Base-by-base conservation (phyloP, 257 asterid genomes). In the Osmanthus fragrans region DNA sequence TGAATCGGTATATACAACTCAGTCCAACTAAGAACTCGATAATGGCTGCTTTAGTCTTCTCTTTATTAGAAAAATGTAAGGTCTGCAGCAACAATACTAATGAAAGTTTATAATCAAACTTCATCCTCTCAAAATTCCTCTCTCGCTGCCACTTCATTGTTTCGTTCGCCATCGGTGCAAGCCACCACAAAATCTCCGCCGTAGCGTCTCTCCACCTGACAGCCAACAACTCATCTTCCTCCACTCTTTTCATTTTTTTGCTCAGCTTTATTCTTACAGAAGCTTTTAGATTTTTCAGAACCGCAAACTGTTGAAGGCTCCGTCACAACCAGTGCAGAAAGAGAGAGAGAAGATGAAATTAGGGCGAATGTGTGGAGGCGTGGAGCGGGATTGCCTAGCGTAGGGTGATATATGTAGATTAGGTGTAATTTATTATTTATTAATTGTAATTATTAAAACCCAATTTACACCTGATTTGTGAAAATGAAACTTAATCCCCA, bases 141-240 rank as follows among this genome's bases (percentile, higher is more conserved):
- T 92, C 97, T 80, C 84, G 76, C 76, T 89, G 97, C 97, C 98
- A 94, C 73, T 78, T 81, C 78, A 90, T 75, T 2, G 97, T 92
- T 72, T 89, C 86, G 2, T 81, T 88, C 0, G 98, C 98, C 86
- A 92, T 81, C 27, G 98, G 97, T 18, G 84, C 91, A 15, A 94
- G 89, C 98, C 98, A 94, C 83, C 77, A 82, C 91, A 94, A 66
- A 37, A 94, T 85, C 76, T 84, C 97, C 70, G 23, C 80, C 88
- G 90, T 66, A 2, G 97, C 94, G 0, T 83, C 93, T 80, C 96
- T 78, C 98, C 98, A 94, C 65, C 96, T 94, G 40, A 71, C 87
- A 0, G 98, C 97, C 66, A 92, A 77, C 18, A 37, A 63, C 45
- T 78, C 82, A 33, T 92, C 98, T 0, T 77, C 82, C 32, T 82